These are phyloP conservation scores for Hibiscus tridactylites DNA, from an alignment of 345 rosid species.

Conservation along the genomic window DNA sequence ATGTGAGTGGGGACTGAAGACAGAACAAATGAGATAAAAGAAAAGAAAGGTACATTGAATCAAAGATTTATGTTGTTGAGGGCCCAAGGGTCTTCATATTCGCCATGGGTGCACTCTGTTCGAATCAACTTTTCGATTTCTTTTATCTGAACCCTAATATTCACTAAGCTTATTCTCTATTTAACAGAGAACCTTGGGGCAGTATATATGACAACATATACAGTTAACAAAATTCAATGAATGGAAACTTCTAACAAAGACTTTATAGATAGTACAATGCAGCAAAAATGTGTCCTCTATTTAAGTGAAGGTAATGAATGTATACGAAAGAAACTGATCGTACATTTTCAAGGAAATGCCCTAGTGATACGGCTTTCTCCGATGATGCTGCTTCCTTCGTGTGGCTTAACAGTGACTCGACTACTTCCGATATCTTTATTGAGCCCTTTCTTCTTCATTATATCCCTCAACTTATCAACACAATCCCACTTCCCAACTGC, in stretches of 20 bases:
- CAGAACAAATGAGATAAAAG: background rate
- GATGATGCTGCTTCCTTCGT: background rate
- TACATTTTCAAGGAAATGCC: background rate
- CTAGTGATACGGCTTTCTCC: background rate
- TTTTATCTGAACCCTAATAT: background rate
- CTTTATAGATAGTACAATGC: background rate
- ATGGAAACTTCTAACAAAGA: background rate
- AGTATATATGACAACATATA: background rate
- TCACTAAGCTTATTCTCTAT: background rate
- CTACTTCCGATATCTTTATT: conserved; percentile 60
- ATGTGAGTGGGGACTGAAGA: background rate
- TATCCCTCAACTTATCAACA: conserved; percentile 42
- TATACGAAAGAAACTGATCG: background rate
- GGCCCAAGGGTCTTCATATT: too few species aligned
- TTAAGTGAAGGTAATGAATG: background rate
- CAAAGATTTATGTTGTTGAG: background rate
- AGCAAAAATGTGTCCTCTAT: background rate
- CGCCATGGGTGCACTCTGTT: too few species aligned
- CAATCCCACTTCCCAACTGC: conserved; percentile 51
- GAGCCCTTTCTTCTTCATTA: conserved; percentile 39
- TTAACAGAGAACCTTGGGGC: background rate
- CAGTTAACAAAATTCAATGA: background rate
- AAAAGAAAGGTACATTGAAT: background rate
- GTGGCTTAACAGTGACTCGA: conserved; percentile 16
- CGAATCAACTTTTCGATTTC: background rate